Evolutionary conservation across 768 basidiomycete species (phyloP).

Genomic region (Phanerochaete sordida): DNA sequence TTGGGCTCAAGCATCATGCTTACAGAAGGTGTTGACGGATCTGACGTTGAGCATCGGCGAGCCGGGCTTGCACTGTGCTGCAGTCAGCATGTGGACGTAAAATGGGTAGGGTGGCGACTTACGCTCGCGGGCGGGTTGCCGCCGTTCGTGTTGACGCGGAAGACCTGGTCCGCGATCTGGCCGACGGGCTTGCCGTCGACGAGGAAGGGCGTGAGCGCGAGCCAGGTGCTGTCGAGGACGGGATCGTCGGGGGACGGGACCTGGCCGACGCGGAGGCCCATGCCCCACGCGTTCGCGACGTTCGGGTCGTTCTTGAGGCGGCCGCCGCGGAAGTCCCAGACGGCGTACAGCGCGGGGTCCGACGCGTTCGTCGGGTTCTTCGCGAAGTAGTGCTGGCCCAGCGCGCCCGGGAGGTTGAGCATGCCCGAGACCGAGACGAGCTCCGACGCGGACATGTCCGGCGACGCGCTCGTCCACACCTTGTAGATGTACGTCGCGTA

Average conservation of each 20-base stretch:
- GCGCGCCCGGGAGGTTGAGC: too few species aligned
- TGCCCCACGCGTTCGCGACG: conserved; percentile 44
- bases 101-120: too few species aligned
- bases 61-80: too few species aligned
- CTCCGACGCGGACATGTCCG: too few species aligned
- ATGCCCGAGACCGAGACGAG: too few species aligned
- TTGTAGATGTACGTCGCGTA: conserved; percentile 31
- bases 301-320: conserved; percentile 14
- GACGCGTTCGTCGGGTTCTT: conserved; percentile 39
- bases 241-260: conserved; percentile 38
- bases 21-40: too few species aligned
- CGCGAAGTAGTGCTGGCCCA: conserved; percentile 60
- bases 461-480: conserved; percentile 24
- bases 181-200: conserved; percentile 36
- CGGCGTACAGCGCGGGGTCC: conserved; percentile 40
- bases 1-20: too few species aligned
- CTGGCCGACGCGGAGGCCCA: conserved; percentile 39
- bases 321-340: conserved; percentile 53
- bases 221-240: conserved; percentile 49
- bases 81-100: too few species aligned
- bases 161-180: conserved; percentile 44
- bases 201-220: conserved; percentile 34
- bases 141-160: conserved; percentile 46
- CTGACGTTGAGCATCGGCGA: too few species aligned
- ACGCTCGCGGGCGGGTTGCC: conserved; percentile 50